A percentile compares a stretch with the other conserved stretches of the same genome.
Evolutionary conservation across 352 stramenopile species (phyloP).

Genomic region (Ochromonadaceae sp.): DNA sequence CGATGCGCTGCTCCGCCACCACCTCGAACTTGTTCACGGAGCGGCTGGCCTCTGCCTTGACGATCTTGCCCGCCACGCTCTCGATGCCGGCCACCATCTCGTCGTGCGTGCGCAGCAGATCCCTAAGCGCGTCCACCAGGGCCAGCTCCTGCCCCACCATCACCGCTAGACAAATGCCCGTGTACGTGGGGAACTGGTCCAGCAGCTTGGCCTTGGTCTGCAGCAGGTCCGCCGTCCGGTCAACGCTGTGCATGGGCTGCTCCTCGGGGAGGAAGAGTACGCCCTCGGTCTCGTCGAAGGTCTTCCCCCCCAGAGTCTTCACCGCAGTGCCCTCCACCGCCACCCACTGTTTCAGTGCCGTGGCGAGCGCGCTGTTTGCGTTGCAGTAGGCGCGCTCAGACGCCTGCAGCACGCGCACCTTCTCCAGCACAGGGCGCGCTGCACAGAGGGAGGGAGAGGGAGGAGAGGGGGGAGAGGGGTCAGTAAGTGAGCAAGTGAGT

Average conservation of each 20-base stretch:
- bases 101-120: slow-evolving; percentile 5
- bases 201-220: background rate
- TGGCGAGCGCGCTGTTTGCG: background rate
- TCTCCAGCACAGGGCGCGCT: background rate
- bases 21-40: background rate
- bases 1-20: background rate
- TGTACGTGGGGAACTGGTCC: background rate
- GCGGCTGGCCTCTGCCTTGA: background rate
- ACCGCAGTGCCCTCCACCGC: background rate
- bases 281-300: background rate
- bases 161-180: background rate
- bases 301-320: background rate
- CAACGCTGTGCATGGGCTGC: background rate
- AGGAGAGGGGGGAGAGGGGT: too few relatives aligned
- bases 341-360: background rate
- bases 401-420: background rate
- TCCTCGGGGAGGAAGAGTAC: background rate
- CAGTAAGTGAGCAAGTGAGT: too few relatives aligned
- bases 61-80: background rate
- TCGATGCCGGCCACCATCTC: background rate
- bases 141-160: background rate
- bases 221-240: background rate
- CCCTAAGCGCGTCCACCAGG: background rate
- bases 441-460: too few relatives aligned
- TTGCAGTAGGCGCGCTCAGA: background rate